These are phyloP conservation scores for Exophiala aquamarina DNA, from an alignment of 2,329 filamentous ascomycete species.

Conservation along the genomic window DNA sequence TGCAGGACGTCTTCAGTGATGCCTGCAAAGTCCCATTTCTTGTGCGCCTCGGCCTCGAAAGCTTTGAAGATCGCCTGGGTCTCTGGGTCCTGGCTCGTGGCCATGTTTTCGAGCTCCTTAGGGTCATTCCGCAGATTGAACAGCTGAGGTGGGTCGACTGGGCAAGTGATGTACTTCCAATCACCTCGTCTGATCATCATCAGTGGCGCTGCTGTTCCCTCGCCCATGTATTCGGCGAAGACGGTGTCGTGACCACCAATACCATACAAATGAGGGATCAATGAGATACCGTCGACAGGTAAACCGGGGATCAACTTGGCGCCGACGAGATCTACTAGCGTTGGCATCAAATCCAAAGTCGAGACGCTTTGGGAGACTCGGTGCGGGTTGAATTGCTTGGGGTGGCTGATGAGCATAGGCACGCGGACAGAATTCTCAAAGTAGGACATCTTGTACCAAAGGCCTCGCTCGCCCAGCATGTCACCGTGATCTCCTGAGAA, in stretches of 20 bases:
- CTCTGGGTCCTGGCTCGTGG: constrained; percentile 42
- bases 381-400: constrained; percentile 71
- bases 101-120: constrained; percentile 72
- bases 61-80: constrained; percentile 44
- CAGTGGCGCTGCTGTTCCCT: constrained; percentile 82
- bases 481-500: constrained; percentile 94
- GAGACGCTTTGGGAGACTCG: constrained; percentile 82
- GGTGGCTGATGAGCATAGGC: constrained; percentile 81
- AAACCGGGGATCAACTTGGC: constrained; percentile 67
- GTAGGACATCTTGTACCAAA: constrained; percentile 98
- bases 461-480: constrained; percentile 87
- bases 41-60: constrained; percentile 71
- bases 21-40: constrained; percentile 76
- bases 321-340: constrained; percentile 79
- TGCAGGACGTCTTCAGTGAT: constrained; percentile 73
- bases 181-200: constrained; percentile 90
- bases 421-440: constrained; percentile 90
- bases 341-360: constrained; percentile 86
- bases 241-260: constrained; percentile 69
- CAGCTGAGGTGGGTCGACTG: constrained; percentile 79
- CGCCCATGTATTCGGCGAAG: constrained; percentile 93
- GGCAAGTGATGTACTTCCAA: constrained; percentile 90
- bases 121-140: constrained; percentile 78
- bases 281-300: constrained; percentile 82
- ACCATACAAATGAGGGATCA: constrained; percentile 72